Conservation (phyloP, 225 moss, liverwort and hornwort species). For the Lunularia cruciata region DNA sequence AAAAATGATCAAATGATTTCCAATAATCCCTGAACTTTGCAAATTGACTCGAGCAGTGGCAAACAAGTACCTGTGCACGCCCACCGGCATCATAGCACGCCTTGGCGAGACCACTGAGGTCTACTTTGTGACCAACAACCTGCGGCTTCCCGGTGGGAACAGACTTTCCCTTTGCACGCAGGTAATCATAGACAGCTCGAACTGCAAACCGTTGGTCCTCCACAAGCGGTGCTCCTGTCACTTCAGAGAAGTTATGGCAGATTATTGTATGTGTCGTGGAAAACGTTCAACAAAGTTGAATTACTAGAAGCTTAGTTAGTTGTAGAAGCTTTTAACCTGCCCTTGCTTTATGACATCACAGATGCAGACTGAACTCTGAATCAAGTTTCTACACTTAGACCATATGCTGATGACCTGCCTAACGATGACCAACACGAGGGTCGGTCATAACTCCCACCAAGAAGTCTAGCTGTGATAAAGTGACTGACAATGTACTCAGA, state of each 20-base stretch:
- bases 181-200: constrained; percentile 86
- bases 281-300: too few species aligned
- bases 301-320: too few species aligned
- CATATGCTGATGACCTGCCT: too few species aligned
- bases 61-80: constrained; percentile 83
- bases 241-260: constrained; percentile 94
- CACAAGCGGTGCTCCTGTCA: constrained; percentile 99
- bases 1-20: constrained; percentile 36
- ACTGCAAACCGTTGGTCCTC: constrained; percentile 92
- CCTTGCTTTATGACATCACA: too few species aligned
- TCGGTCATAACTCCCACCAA: too few species aligned
- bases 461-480: too few species aligned
- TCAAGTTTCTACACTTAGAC: too few species aligned
- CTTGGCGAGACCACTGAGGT: constrained; percentile 94
- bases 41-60: constrained; percentile 50
- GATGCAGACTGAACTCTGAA: too few species aligned
- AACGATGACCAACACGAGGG: too few species aligned
- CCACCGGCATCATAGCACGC: constrained; percentile 89
- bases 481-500: too few species aligned
- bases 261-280: constrained; percentile 63
- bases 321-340: too few species aligned
- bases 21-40: constrained; percentile 41
- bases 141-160: constrained; percentile 98
- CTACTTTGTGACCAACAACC: constrained; percentile 99
- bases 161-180: constrained; percentile 81